Conservation (phyloP, 208 protist species). For the Acanthamoeba pearcei region DNA sequence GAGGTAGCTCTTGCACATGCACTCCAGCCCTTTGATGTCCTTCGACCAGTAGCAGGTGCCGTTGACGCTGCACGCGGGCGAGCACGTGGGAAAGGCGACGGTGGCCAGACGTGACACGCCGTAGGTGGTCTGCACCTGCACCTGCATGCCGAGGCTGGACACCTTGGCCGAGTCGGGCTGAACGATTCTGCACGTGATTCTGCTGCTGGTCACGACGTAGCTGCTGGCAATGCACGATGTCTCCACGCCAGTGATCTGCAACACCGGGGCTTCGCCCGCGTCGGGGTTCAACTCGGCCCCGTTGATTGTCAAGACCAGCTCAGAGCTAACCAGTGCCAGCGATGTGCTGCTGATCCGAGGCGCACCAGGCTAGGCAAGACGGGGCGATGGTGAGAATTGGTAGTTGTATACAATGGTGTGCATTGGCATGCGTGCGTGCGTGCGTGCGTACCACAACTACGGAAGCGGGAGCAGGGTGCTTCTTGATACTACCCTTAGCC, state of each 20-base stretch:
- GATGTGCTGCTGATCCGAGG: neutral
- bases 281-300: neutral
- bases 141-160: conserved; percentile 23
- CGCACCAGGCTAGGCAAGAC: neutral
- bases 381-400: neutral
- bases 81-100: neutral
- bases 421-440: too few relatives aligned
- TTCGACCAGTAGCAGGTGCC: neutral
- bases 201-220: neutral
- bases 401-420: too few relatives aligned
- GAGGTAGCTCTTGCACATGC: neutral
- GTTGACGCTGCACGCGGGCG: neutral
- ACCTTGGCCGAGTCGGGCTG: neutral
- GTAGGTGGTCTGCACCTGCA: conserved; percentile 17
- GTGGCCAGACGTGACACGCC: conserved; percentile 6
- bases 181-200: neutral
- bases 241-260: neutral
- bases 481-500: neutral
- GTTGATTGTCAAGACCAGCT: neutral
- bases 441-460: neutral
- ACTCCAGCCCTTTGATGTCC: neutral
- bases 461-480: neutral
- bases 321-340: neutral
- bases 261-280: neutral
- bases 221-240: neutral